phyloP scores from a whole-genome alignment of 768 basidiomycete species.

The Erythrobasidium yunnanense region DNA sequence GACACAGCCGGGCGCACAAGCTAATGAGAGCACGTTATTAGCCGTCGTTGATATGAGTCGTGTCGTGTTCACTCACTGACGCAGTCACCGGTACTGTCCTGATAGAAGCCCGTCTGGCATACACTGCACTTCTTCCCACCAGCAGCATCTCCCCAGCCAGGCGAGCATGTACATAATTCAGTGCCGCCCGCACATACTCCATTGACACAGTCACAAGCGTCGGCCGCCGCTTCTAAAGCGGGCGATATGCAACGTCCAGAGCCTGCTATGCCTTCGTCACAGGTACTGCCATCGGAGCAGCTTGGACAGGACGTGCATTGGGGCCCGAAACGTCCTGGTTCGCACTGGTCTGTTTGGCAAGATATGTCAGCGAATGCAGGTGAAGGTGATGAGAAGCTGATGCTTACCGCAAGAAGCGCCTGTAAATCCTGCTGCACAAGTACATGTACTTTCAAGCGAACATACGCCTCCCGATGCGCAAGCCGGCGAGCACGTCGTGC shows the following conservation, averaged over 20 bases:
- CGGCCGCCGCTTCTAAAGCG: constrained; percentile 44
- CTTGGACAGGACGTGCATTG: constrained; percentile 57
- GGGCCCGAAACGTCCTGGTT: constrained; percentile 62
- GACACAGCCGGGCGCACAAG: constrained; percentile 63
- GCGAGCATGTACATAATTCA: constrained; percentile 59
- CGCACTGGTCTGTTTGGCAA: constrained; percentile 51
- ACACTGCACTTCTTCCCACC: constrained; percentile 50
- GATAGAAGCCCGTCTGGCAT: constrained; percentile 67
- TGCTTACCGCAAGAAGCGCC: constrained; percentile 54
- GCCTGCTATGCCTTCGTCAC: constrained; percentile 70
- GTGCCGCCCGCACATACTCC: constrained; percentile 52
- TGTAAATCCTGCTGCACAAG: constrained; percentile 61
- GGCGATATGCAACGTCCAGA: constrained; percentile 58
- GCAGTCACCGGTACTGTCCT: constrained; percentile 59
- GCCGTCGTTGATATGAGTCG: neutral
- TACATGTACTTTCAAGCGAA: constrained; percentile 57
- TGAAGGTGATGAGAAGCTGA: neutral
- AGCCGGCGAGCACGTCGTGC: constrained; percentile 52
- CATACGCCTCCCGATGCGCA: constrained; percentile 67
- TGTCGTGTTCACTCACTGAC: constrained; percentile 47
- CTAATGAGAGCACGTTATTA: constrained; percentile 41
- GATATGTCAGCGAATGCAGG: neutral
- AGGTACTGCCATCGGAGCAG: constrained; percentile 52
- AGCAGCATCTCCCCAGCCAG: constrained; percentile 55
- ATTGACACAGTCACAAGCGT: constrained; percentile 70